A percentile compares a stretch with the other conserved stretches of the same genome.
These are phyloP conservation scores for Exophiala alcalophila DNA, from an alignment of 2,329 filamentous ascomycete genomes.

Conservation along the genomic window DNA sequence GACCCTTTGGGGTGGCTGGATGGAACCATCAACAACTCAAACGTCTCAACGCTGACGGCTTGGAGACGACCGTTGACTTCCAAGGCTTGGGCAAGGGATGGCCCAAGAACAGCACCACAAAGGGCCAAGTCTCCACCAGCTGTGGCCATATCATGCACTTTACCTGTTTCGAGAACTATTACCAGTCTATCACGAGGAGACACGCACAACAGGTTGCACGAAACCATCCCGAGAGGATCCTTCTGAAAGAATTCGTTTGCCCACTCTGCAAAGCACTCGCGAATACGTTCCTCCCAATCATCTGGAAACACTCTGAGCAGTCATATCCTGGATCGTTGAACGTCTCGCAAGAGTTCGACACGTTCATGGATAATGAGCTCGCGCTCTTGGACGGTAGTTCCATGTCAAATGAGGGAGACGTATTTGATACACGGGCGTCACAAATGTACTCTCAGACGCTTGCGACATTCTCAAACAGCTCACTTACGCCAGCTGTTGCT, in stretches of 20 bases:
- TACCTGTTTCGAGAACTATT: constrained; percentile 89
- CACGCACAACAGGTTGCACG: constrained; percentile 91
- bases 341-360: constrained; percentile 58
- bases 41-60: constrained; percentile 71
- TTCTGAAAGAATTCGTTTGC: constrained; percentile 86
- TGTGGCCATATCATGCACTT: constrained; percentile 99
- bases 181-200: constrained; percentile 75
- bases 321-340: constrained; percentile 72
- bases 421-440: constrained; percentile 11
- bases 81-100: constrained; percentile 90
- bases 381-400: constrained; percentile 34
- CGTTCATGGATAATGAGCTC: constrained; percentile 66
- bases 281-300: constrained; percentile 89
- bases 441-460: constrained; percentile 34
- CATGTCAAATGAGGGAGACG: constrained; percentile 22
- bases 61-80: constrained; percentile 68
- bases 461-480: constrained; percentile 32
- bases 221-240: constrained; percentile 81
- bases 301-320: constrained; percentile 91
- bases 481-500: constrained; percentile 20
- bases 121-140: constrained; percentile 80
- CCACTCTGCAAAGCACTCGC: constrained; percentile 95
- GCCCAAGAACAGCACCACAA: constrained; percentile 61
- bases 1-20: constrained; percentile 86
- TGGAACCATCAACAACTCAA: constrained; percentile 76